phyloP scores from a whole-genome alignment of 1,284 basidiomycete genomes.

The Xanthoconium separans region DNA sequence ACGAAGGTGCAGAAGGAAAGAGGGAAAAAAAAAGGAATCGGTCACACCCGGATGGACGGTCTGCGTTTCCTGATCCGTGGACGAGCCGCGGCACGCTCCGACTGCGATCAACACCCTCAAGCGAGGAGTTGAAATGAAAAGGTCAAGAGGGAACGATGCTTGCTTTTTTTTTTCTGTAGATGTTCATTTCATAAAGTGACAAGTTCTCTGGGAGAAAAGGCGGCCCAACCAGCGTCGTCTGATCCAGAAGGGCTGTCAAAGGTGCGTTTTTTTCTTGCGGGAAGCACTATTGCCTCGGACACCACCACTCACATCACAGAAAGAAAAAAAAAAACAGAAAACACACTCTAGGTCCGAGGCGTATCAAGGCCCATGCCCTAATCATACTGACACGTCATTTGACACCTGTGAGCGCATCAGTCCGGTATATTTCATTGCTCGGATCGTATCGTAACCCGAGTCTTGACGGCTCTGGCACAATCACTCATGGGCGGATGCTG shows the following conservation, averaged over 20 bases:
- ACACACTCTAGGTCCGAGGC: slow-evolving; percentile 20
- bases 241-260: slow-evolving; percentile 17
- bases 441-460: not conserved
- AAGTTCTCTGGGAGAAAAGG: slow-evolving; percentile 25
- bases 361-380: slow-evolving; percentile 1
- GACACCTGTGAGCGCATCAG: not conserved
- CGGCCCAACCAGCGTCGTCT: slow-evolving; percentile 11
- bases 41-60: slow-evolving; percentile 13
- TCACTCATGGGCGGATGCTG: slow-evolving; percentile 22
- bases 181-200: not conserved
- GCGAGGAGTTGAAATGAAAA: slow-evolving; percentile 6
- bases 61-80: slow-evolving; percentile 27
- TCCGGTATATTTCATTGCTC: slow-evolving; percentile 14
- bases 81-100: slow-evolving; percentile 21
- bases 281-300: slow-evolving; percentile 14
- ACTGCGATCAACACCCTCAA: slow-evolving; percentile 2
- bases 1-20: slow-evolving; percentile 8
- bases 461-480: slow-evolving; percentile 5
- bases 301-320: not conserved
- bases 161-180: not conserved
- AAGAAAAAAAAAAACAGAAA: slow-evolving; percentile 2
- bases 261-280: slow-evolving; percentile 1
- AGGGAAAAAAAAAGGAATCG: slow-evolving; percentile 10
- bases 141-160: slow-evolving; percentile 6
- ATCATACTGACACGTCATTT: slow-evolving; percentile 4